Evolutionary conservation across 2,329 filamentous ascomycete species (phyloP).

Genomic region (Zymoseptoria tritici): DNA sequence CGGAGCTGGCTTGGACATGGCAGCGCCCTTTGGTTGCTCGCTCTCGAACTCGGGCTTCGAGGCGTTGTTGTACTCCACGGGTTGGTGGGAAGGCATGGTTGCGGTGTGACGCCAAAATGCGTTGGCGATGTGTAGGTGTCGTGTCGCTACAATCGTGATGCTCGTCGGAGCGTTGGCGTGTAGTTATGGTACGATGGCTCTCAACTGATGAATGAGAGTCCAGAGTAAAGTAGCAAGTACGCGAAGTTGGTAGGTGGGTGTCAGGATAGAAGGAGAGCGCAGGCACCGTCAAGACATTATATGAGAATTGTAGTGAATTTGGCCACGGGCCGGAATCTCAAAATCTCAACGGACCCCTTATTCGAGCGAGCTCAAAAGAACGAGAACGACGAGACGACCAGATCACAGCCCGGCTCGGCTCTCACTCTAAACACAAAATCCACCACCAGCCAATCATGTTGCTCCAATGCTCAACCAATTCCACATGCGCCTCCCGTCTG

Average conservation of each 20-base stretch:
- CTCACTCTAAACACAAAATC: background rate
- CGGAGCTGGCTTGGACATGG: slow-evolving; percentile 39
- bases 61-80: slow-evolving; percentile 41
- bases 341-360: no score
- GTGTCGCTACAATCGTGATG: background rate
- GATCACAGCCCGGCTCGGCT: background rate
- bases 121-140: background rate
- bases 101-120: background rate
- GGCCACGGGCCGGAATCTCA: no score
- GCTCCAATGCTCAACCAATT: background rate
- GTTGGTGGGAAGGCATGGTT: slow-evolving; percentile 47
- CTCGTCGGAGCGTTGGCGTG: background rate
- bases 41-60: slow-evolving; percentile 43
- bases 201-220: background rate
- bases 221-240: background rate
- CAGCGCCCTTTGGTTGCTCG: slow-evolving; percentile 28
- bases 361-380: no score
- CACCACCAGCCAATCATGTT: background rate
- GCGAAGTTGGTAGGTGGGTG: slow-evolving; percentile 1
- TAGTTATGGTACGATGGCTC: background rate
- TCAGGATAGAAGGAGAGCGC: no score
- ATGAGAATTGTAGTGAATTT: background rate
- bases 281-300: background rate
- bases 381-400: background rate
- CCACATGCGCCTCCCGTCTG: background rate